Evolutionary conservation across 805 yeast genomes (phyloP), one percentile per base, ranked within the genome.

Genomic region (Trichomonascus vanleenenianus): DNA sequence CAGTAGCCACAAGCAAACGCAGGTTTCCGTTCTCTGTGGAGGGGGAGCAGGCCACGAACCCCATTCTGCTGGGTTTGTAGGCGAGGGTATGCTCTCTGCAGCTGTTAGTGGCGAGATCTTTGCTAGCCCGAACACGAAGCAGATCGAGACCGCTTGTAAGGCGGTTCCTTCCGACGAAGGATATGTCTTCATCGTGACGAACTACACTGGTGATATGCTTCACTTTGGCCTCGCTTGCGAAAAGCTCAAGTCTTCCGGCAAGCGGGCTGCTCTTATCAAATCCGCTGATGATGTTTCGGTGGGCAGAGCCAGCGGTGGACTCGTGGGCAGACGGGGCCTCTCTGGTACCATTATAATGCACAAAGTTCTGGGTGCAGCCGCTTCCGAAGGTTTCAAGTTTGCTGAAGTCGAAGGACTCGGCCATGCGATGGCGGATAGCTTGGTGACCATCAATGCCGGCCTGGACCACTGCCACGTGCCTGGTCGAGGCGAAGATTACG

Each of bases 1-100:
- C 53, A 62, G 37, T 2, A 8, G 34, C 15, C 56, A 53, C 46
- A 39, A 47, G 45, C 34, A 43, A 42, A 65, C 71, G 22, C 83
- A 85, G 57, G 82, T 88, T 33, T 75, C 85, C 3, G 58, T 89
- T 42, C 68, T 88, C 27, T 81, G 95, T 30, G 97, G 97, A 49
- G 97, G 97, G 45, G 96, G 96, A 20, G 79, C 89, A 8, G 97
- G 97, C 41, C 97, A 88, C 60, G 97, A 88, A 65, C 97, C 97
- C 18, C 72, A 87, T 7, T 96, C 88, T 58, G 87, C 85, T 12
- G 96, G 95, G 0, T 88, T 79, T 61, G 87, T 88, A 18, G 96
- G 96, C 11, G 71, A 77, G n/a, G 93, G 93, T 43, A 70, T 83
- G 56, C 64, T 88, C 36, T 85, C 85, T 51, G 93, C 81, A 31